Conservation (phyloP, 371 early-diverging fungal species). For the Apophysomyces elegans region DNA sequence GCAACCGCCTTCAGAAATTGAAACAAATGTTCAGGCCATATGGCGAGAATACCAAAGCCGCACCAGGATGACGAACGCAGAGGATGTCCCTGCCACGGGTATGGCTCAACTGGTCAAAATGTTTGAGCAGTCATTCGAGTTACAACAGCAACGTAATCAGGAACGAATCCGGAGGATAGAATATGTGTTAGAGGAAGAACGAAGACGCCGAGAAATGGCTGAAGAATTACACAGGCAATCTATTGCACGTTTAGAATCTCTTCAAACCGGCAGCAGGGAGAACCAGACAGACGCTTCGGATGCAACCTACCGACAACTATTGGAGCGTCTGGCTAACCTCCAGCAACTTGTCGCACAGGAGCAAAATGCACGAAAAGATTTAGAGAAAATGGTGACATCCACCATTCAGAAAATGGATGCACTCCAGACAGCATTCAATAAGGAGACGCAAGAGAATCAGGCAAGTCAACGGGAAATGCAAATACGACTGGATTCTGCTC, state of each 20-base stretch:
- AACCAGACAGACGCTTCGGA: background rate
- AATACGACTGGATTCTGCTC: conserved; percentile 6
- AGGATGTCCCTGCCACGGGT: conserved; percentile 20
- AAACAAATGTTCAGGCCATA: background rate
- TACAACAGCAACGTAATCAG: conserved; percentile 27
- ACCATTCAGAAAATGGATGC: background rate
- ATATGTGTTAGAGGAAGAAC: conserved; percentile 28
- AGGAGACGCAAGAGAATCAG: background rate
- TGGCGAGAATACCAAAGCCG: conserved; percentile 14
- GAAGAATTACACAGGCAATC: conserved; percentile 7
- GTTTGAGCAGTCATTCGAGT: conserved; percentile 29
- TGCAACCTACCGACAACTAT: background rate
- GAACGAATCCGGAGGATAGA: conserved; percentile 34
- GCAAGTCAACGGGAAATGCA: conserved; percentile 5
- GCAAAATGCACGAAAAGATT: background rate
- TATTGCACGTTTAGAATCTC: background rate
- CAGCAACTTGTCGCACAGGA: conserved; percentile 4
- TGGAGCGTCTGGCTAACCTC: conserved; percentile 9
- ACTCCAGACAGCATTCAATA: background rate
- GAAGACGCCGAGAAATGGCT: conserved; percentile 20
- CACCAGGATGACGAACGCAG: conserved; percentile 24
- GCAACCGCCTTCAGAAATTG: background rate
- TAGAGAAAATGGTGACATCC: conserved; percentile 2
- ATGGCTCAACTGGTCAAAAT: conserved; percentile 36
- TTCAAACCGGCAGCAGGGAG: background rate